Base-by-base conservation (phyloP, 2,329 filamentous ascomycete species). In the Pseudogymnoascus sp. region DNA sequence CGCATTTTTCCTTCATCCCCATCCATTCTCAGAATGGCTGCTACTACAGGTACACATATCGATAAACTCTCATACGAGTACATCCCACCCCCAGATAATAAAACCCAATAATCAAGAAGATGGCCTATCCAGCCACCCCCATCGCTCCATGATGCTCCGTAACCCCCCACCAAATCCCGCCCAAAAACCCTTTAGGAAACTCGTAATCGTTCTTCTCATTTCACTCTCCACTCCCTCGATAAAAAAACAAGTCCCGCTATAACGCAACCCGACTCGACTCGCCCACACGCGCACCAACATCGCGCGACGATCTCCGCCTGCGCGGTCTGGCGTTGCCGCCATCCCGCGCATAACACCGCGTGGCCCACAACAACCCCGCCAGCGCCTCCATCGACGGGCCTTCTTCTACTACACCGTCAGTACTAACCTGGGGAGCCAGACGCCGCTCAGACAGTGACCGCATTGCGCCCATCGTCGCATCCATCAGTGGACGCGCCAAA, bases 401-500 rank as follows among this genome's bases (percentile, higher is more conserved):
- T 62, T 67, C 67, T 59, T 65, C 63, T 55, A 49, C 61, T 60
- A 45, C 61, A 62, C 63, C 64, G 62, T 41, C 64, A 70, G 66
- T 65, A 69, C 45, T 14, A 16, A 64, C 63, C 67, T 64, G 65
- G 62, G 64, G 65, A 65, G 64, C 68, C 64, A 65, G 67, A 66
- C 62, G 36, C 49, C 60, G 66, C 36, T 68, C 64, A 72, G 67
- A 72, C 71, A 73, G 66, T 80, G 83, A 87, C 85, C 85, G 85
- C 85, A 88, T 84, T 79, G 82, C 83, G 81, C 75, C 82, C 83
- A 86, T 81, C 84, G 85, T 88, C 85, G 85, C 85, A 87, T 88
- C 84, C 84, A 76, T 78, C 71, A 87, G 79, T 72, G 85, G 85
- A 88, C 85, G 85, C 85, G 85, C 85, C 85, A 88, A 80, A 75